Evolutionary conservation across 2,329 filamentous ascomycete species (phyloP).

Genomic region (Pyrenochaeta sp.): DNA sequence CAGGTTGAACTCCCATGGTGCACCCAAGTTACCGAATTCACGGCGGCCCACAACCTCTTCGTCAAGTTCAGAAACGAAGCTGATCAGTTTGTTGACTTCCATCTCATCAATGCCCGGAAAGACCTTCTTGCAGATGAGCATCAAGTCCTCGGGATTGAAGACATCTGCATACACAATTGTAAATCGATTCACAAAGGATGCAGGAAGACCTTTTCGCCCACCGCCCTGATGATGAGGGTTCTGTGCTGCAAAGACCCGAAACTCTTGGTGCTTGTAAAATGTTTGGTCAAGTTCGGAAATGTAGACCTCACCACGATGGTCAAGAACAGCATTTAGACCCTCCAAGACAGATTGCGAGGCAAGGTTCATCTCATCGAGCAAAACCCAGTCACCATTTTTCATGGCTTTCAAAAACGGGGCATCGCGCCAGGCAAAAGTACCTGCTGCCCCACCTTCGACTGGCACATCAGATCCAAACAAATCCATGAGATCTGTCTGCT

Average conservation of each 20-base stretch:
- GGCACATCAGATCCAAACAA: constrained; percentile 97
- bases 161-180: constrained; percentile 97
- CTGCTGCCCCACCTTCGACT: constrained; percentile 88
- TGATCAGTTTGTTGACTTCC: constrained; percentile 73
- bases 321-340: constrained; percentile 93
- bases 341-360: constrained; percentile 97
- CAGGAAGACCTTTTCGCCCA: constrained; percentile 90
- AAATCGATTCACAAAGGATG: constrained; percentile 97
- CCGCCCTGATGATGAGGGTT: constrained; percentile 98
- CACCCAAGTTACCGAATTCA: constrained; percentile 65
- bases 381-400: constrained; percentile 95
- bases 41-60: constrained; percentile 69
- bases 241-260: constrained; percentile 95
- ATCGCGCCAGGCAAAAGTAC: constrained; percentile 94
- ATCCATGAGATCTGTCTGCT: constrained; percentile 98
- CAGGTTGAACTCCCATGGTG: constrained; percentile 96
- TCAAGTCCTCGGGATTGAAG: constrained; percentile 81
- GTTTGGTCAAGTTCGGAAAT: constrained; percentile 94
- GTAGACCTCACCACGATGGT: constrained; percentile 95
- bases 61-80: constrained; percentile 83
- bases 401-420: constrained; percentile 95
- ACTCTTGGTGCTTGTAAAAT: constrained; percentile 87
- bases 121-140: constrained; percentile 79
- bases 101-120: constrained; percentile 71
- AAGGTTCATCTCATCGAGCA: constrained; percentile 98